Percentiles rank a stretch among this genome's conserved stretches.
phyloP scores from a whole-genome alignment of 805 yeast species.

The Lipomyces kockii region DNA sequence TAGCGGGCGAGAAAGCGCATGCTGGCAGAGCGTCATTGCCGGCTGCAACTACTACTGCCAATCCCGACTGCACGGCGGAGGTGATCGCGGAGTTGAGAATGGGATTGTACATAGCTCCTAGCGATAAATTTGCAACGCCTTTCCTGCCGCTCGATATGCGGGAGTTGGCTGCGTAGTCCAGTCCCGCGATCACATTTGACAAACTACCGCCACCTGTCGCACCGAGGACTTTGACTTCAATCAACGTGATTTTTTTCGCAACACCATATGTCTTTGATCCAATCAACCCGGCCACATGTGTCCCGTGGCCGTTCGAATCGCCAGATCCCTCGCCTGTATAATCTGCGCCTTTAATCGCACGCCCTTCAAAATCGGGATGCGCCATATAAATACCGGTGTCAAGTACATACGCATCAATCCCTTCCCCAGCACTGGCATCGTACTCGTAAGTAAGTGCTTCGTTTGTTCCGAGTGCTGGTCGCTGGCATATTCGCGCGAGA shows the following conservation, averaged over 20 bases:
- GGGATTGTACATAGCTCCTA: slow-evolving; percentile 72
- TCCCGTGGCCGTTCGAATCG: slow-evolving; percentile 89
- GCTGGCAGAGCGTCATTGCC: slow-evolving; percentile 83
- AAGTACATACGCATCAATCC: slow-evolving; percentile 73
- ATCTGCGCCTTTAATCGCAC: slow-evolving; percentile 53
- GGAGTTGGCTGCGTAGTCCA: slow-evolving; percentile 45
- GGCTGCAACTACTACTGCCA: slow-evolving; percentile 65
- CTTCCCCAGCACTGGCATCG: slow-evolving; percentile 52
- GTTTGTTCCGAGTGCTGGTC: slow-evolving; percentile 44
- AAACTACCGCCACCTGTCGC: slow-evolving; percentile 66
- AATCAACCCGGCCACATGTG: slow-evolving; percentile 89
- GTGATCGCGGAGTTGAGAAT: slow-evolving; percentile 75
- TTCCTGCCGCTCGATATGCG: slow-evolving; percentile 42
- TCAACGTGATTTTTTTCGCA: slow-evolving; percentile 66
- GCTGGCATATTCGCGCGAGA: slow-evolving; percentile 43
- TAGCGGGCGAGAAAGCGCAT: slow-evolving; percentile 84
- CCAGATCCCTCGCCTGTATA: slow-evolving; percentile 57
- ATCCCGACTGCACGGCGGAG: slow-evolving; percentile 74
- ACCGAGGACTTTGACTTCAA: slow-evolving; percentile 78
- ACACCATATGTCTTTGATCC: slow-evolving; percentile 84
- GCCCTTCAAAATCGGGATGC: slow-evolving; percentile 53
- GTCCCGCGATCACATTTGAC: slow-evolving; percentile 47
- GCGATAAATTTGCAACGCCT: slow-evolving; percentile 77
- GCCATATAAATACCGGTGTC: slow-evolving; percentile 71
- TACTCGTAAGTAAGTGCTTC: slow-evolving; percentile 47